Percentiles rank a stretch among this genome's conserved stretches.
Conservation (phyloP, 768 basidiomycete genomes). For the Hygrophorus pudorinus region DNA sequence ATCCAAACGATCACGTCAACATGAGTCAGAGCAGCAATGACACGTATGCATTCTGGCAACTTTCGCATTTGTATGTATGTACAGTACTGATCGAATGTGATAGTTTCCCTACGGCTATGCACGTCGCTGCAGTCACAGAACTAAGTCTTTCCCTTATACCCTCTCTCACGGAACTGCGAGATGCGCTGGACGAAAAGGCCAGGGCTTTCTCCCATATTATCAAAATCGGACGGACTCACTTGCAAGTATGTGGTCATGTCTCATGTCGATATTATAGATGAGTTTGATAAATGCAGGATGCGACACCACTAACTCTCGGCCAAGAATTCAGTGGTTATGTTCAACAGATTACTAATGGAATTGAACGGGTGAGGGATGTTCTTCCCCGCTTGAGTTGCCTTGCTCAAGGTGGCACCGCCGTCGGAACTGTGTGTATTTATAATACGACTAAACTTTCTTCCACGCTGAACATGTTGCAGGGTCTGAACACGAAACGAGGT, state of each 20-base stretch:
- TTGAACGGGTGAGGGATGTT: conserved; percentile 71
- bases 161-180: conserved; percentile 73
- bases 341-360: conserved; percentile 85
- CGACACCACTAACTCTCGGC: conserved; percentile 93
- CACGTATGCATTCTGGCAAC: conserved; percentile 50
- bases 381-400: conserved; percentile 81
- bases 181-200: conserved; percentile 76
- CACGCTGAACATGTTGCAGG: conserved; percentile 35
- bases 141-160: conserved; percentile 73
- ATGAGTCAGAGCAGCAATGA: conserved; percentile 99
- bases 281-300: conserved; percentile 50
- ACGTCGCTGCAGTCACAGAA: conserved; percentile 91
- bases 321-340: conserved; percentile 99
- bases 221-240: conserved; percentile 96
- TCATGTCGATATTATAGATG: not conserved
- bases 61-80: not conserved
- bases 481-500: conserved; percentile 92
- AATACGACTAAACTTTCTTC: not conserved
- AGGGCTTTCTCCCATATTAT: conserved; percentile 85
- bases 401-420: conserved; percentile 97
- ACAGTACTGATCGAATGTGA: not conserved
- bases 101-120: conserved; percentile 99
- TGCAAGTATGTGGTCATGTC: conserved; percentile 43
- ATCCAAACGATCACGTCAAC: conserved; percentile 99
- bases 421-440: conserved; percentile 71